phyloP scores from a whole-genome alignment of 768 basidiomycete genomes.

The Pulveroboletus sp. region DNA sequence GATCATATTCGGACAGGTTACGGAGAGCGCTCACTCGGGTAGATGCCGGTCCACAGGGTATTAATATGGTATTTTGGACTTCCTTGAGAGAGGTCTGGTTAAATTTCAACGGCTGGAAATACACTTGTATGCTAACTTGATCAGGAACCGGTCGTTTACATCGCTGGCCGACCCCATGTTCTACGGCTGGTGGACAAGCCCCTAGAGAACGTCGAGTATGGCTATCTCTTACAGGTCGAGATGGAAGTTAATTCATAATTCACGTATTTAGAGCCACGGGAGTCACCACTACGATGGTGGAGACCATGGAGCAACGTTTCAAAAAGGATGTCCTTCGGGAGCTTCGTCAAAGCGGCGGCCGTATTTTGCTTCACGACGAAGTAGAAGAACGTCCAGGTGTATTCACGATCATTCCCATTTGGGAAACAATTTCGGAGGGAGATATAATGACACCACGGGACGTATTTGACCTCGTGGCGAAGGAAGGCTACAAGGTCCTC shows the following conservation, averaged over 20 bases:
- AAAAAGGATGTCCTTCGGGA: constrained; percentile 87
- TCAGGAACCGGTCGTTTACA: constrained; percentile 90
- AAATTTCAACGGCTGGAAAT: not conserved
- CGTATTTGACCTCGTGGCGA: constrained; percentile 66
- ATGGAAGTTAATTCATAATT: not conserved
- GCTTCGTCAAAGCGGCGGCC: constrained; percentile 60
- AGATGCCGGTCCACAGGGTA: constrained; percentile 73
- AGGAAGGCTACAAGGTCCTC: constrained; percentile 66
- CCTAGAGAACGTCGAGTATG: constrained; percentile 91
- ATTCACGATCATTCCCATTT: constrained; percentile 89
- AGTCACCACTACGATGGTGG: constrained; percentile 84
- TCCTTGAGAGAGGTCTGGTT: constrained; percentile 75
- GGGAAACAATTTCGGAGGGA: constrained; percentile 78
- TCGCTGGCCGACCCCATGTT: constrained; percentile 85
- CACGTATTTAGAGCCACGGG: constrained; percentile 71
- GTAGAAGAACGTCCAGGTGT: constrained; percentile 88
- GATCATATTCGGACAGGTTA: constrained; percentile 42
- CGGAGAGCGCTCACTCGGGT: constrained; percentile 75
- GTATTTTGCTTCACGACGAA: constrained; percentile 91
- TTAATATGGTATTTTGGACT: constrained; percentile 85
- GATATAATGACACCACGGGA: constrained; percentile 89
- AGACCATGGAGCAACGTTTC: constrained; percentile 83
- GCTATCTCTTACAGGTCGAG: not conserved
- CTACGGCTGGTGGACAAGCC: constrained; percentile 83
- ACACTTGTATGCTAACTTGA: constrained; percentile 1